Percentiles rank a stretch among this genome's conserved stretches.
phyloP scores from a whole-genome alignment of 306 rosid genomes.

The Canavalia ensiformis region DNA sequence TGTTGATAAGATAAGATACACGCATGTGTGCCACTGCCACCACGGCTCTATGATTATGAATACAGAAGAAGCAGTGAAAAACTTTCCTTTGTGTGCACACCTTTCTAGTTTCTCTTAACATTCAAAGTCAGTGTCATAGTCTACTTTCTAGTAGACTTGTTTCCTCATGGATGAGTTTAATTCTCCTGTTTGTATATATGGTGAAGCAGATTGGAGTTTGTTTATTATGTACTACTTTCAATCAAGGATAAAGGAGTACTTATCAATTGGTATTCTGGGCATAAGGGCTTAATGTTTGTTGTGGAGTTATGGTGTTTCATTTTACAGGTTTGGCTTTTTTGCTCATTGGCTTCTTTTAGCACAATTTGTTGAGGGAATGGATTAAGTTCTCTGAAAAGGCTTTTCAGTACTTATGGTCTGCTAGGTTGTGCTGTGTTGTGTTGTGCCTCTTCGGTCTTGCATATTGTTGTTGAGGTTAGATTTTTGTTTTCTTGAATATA shows the following conservation, averaged over 20 bases:
- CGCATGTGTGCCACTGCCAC: slow-evolving; percentile 47
- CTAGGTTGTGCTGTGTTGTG: slow-evolving; percentile 16
- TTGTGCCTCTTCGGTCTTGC: slow-evolving; percentile 2
- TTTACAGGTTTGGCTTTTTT: slow-evolving; percentile 25
- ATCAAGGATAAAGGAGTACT: background rate
- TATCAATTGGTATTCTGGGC: background rate
- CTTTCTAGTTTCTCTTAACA: slow-evolving; percentile 29
- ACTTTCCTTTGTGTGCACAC: slow-evolving; percentile 37
- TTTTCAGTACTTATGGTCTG: background rate
- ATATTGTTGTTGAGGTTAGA: slow-evolving; percentile 37
- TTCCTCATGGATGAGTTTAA: slow-evolving; percentile 23
- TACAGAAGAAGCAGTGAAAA: slow-evolving; percentile 29
- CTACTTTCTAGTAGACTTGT: slow-evolving; percentile 12
- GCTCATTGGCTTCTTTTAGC: slow-evolving; percentile 5
- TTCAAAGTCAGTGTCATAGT: slow-evolving; percentile 42
- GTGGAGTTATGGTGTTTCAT: slow-evolving; percentile 5
- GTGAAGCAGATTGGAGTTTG: slow-evolving; percentile 2
- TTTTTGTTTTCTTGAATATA: slow-evolving; percentile 25
- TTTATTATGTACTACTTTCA: slow-evolving; percentile 2
- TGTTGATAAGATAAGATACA: slow-evolving; percentile 45
- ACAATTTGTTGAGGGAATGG: background rate
- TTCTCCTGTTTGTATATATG: slow-evolving; percentile 20
- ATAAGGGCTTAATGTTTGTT: background rate
- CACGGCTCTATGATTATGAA: slow-evolving; percentile 5
- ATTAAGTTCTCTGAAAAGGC: background rate